Evolutionary conservation across 2,329 filamentous ascomycete genomes (phyloP), one percentile per base, ranked within the genome.

Genomic region (Orbilia blumenaviensis): DNA sequence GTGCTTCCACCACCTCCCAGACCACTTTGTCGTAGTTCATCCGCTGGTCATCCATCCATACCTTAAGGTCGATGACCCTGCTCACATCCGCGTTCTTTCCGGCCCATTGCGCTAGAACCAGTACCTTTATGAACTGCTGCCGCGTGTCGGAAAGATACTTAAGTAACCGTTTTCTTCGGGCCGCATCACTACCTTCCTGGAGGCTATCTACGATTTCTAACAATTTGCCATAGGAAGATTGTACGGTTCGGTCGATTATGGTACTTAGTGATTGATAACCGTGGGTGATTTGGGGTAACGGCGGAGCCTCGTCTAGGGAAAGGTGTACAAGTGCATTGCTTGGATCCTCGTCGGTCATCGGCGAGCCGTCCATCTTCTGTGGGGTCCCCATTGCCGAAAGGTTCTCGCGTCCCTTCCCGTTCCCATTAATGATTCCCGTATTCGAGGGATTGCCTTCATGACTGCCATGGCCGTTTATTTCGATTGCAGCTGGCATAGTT

Each of bases 91-190:
- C 87, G 34, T 91, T 89, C 82, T 92, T 90, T 81, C 91, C 88
- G 81, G 91, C 92, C 95, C 95, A 99, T 83, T 95, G 91, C 1
- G 91, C 89, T 52, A 99, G 90, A 21, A 99, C 93, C 18, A 97
- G 86, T 6, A 94, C 88, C 84, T 99, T 98, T 82, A 96, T 92
- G 86, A 96, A 98, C 84, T 92, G 93, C 29, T 90, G 89, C 81
- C 97, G 90, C 80, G 91, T 89, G 21, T 89, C 88, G 81, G 94
- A 90, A 7, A 91, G 89, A 84, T 95, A 96, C 46, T 91, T 88
- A 73, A 97, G 83, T 63, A 97, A 83, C 36, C 86, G 84, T 27
- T 88, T 84, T 83, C 97, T 97, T 84, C 96, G 97, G 32, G 87
- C 85, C 10, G 92, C 81, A 80, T 92, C 94, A 18, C 76, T 77